These are phyloP conservation scores for Candida tunisiensis DNA, from an alignment of 1,139 yeast genomes.

Conservation along the genomic window DNA sequence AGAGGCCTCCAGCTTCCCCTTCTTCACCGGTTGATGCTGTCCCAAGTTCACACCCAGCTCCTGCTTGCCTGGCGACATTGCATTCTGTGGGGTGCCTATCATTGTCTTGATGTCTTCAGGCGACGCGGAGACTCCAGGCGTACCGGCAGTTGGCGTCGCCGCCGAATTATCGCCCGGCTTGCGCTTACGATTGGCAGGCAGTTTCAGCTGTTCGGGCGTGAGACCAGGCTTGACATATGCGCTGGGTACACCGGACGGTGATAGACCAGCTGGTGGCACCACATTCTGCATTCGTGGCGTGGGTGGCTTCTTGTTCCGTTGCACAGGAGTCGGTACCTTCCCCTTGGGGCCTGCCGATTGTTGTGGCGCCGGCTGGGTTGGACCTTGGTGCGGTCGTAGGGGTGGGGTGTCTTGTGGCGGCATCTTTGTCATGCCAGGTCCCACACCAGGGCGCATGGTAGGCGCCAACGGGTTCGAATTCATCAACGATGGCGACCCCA, in stretches of 20 bases:
- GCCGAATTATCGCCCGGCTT: slow-evolving; percentile 6
- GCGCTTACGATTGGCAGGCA: slow-evolving; percentile 13
- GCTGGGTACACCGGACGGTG: slow-evolving; percentile 13
- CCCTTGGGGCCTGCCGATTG: neutral
- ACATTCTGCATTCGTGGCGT: too few relatives aligned
- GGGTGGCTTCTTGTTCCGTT: too few relatives aligned
- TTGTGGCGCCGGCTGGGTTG: too few relatives aligned
- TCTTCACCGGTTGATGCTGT: slow-evolving; percentile 8
- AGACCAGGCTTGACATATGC: slow-evolving; percentile 12
- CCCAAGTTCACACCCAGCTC: slow-evolving; percentile 6
- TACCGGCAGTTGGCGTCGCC: slow-evolving; percentile 1
- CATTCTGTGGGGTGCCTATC: slow-evolving; percentile 5
- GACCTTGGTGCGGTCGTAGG: neutral
- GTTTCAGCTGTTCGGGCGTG: slow-evolving; percentile 14
- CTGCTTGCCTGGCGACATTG: slow-evolving; percentile 7
- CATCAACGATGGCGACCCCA: too few relatives aligned
- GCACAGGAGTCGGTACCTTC: neutral
- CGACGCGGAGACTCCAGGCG: slow-evolving; percentile 7
- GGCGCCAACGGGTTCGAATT: too few relatives aligned
- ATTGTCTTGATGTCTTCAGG: slow-evolving; percentile 7
- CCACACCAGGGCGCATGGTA: too few relatives aligned
- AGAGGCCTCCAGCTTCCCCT: slow-evolving; percentile 10
- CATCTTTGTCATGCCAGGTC: too few relatives aligned
- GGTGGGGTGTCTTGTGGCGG: neutral
- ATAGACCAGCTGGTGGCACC: slow-evolving; percentile 4